Percentiles rank a stretch among this genome's conserved stretches.
Evolutionary conservation across 164 flowering plant genomes (phyloP).

Genomic region (Dillenia turbinata): DNA sequence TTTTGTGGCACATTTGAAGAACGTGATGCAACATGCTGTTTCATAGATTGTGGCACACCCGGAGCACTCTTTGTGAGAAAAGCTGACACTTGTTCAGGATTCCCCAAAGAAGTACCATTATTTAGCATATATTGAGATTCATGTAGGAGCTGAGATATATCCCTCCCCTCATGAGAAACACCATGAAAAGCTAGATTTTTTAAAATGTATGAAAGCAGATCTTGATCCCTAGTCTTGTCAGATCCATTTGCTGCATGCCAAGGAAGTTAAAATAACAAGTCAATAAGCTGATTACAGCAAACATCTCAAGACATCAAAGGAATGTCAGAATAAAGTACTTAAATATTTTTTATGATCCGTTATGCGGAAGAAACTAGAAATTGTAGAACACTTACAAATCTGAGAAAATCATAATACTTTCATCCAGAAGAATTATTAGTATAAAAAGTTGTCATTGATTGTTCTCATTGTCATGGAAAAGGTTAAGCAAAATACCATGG

Average conservation of each 20-base stretch:
- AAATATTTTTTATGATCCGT: too few species aligned
- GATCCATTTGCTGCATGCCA: constrained; percentile 35
- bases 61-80: constrained; percentile 21
- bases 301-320: too few species aligned
- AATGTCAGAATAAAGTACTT: too few species aligned
- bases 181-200: constrained; percentile 30
- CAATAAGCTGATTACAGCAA: too few species aligned
- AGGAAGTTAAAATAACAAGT: not conserved
- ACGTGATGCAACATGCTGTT: constrained; percentile 7
- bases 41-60: constrained; percentile 9
- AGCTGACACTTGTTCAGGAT: constrained; percentile 13
- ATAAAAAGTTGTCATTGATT: too few species aligned
- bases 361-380: too few species aligned
- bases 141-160: constrained; percentile 24
- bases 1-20: constrained; percentile 18
- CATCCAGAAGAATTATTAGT: too few species aligned
- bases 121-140: constrained; percentile 17
- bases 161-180: constrained; percentile 23
- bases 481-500: constrained; percentile 34
- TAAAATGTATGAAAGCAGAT: constrained; percentile 43
- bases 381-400: not conserved
- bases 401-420: not conserved
- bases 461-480: not conserved
- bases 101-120: constrained; percentile 19
- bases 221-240: constrained; percentile 44